Evolutionary conservation across 495 filamentous ascomycete genomes (phyloP).

Genomic region (Stereocaulon alpinum): DNA sequence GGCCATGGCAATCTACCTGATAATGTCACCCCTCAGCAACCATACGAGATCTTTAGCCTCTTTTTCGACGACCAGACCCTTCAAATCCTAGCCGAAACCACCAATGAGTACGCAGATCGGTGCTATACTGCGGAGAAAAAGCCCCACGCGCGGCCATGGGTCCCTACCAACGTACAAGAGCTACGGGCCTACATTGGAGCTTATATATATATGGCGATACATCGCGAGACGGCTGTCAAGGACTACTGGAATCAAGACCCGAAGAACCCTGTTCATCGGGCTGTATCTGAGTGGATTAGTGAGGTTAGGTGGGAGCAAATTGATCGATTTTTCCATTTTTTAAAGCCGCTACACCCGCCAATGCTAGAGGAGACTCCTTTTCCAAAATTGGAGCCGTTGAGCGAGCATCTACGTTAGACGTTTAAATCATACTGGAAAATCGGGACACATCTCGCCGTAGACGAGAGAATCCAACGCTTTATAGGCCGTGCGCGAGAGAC

Average conservation of each 20-base stretch:
- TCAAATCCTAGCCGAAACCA: no score
- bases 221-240: neutral
- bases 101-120: no score
- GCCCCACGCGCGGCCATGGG: neutral
- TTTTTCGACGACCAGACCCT: no score
- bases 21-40: no score
- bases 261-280: neutral
- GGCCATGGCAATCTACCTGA: no score
- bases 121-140: no score
- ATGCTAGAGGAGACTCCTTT: neutral
- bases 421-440: neutral
- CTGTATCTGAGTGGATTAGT: neutral
- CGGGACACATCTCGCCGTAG: neutral
- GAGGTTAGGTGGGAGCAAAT: neutral
- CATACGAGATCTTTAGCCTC: no score
- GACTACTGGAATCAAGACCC: neutral
- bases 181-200: neutral
- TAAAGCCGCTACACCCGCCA: neutral
- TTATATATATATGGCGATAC: neutral
- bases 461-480: conserved; percentile 1
- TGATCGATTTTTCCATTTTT: neutral
- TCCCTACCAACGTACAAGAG: neutral
- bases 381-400: neutral
- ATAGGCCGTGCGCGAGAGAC: neutral
- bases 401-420: neutral